Conservation (phyloP, 305 asterid genomes). For the Andrographis paniculata region DNA sequence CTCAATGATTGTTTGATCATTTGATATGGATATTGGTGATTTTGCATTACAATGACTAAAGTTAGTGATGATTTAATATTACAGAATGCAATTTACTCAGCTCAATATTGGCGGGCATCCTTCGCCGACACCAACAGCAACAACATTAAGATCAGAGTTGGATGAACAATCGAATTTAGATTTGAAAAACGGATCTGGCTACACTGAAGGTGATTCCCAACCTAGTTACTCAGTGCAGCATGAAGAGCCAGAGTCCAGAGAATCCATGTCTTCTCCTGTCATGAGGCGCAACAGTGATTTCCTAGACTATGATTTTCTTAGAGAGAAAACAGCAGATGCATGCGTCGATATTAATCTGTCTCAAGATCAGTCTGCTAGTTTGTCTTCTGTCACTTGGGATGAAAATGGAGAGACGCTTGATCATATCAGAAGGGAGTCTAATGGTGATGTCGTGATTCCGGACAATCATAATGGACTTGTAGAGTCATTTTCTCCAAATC, state of each 20-base stretch:
- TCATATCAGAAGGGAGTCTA: slow-evolving; percentile 26
- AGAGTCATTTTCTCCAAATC: slow-evolving; percentile 29
- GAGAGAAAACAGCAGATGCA: slow-evolving; percentile 33
- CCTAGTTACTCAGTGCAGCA: slow-evolving; percentile 47
- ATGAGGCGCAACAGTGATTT: slow-evolving; percentile 38
- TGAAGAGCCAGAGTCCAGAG: slow-evolving; percentile 50
- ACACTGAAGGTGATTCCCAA: slow-evolving; percentile 37
- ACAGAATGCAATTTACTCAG: slow-evolving; percentile 44
- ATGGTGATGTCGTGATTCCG: slow-evolving; percentile 20
- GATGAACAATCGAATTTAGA: slow-evolving; percentile 41
- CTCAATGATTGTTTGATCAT: slow-evolving; percentile 1
- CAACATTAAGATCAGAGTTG: slow-evolving; percentile 43
- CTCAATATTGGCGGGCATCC: slow-evolving; percentile 34
- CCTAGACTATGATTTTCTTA: slow-evolving; percentile 36
- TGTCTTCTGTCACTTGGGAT: slow-evolving; percentile 50
- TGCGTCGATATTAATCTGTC: slow-evolving; percentile 36
- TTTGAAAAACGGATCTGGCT: slow-evolving; percentile 41
- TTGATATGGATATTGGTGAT: slow-evolving; percentile 2
- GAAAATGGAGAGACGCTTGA: slow-evolving; percentile 37
- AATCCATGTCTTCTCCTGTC: slow-evolving; percentile 40
- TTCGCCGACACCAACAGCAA: slow-evolving; percentile 48
- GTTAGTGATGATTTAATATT: slow-evolving; percentile 20
- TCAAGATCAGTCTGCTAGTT: slow-evolving; percentile 42
- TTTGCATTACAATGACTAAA: slow-evolving; percentile 9
- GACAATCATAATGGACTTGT: slow-evolving; percentile 23